Base-by-base conservation (phyloP, 768 basidiomycete species). In the Austroboletus festivus region DNA sequence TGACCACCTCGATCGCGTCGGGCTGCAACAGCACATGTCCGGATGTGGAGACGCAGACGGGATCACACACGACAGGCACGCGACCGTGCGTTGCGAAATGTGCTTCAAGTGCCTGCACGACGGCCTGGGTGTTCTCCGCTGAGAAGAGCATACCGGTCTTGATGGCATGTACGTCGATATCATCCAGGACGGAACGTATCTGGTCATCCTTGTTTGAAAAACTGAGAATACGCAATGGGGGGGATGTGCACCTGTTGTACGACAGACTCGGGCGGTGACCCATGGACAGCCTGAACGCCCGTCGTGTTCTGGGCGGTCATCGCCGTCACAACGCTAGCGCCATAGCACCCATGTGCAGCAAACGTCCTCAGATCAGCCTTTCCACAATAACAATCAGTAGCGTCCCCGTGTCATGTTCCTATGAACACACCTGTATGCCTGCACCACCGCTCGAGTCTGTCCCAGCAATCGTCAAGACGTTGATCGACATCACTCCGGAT, bases 71-170 rank as follows among this genome's bases (percentile, higher is more conserved):
- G 18, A 93, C 69, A 1, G 81, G 79, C 0, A 83, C 76, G 23
- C 67, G 53, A 10, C 50, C 50, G 11, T 59, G 52, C 5, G 48
- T 30, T 16, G 56, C 44, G 58, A 75, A 80, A 52, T 74, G 69
- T 0, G 54, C 37, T 37, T 65, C 74, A 37, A 93, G 73, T 11
- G 78, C 70, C 2, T 65, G 51, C 2, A 79, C 76, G 4, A 91
- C 74, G 0, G 76, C 71, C 11, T 62, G 68, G 20, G 80, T 79
- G 38, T 74, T 81, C 0, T 68, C 73, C 0, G 76, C 71, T 50
- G 85, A 79, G 57, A 76, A 85, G 1, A 97, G 75, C 94, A 96
- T 95, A 12, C 94, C 93, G 0, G 87, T 89, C 68, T 97, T 97
- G 55, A 96, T 80, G 2, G 83, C 86, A 33, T 74, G 68, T 11